A percentile compares a stretch with the other conserved stretches of the same genome.
These are phyloP conservation scores for Cladobotryum protrusum DNA, from an alignment of 2,329 filamentous ascomycete species.

Conservation along the genomic window DNA sequence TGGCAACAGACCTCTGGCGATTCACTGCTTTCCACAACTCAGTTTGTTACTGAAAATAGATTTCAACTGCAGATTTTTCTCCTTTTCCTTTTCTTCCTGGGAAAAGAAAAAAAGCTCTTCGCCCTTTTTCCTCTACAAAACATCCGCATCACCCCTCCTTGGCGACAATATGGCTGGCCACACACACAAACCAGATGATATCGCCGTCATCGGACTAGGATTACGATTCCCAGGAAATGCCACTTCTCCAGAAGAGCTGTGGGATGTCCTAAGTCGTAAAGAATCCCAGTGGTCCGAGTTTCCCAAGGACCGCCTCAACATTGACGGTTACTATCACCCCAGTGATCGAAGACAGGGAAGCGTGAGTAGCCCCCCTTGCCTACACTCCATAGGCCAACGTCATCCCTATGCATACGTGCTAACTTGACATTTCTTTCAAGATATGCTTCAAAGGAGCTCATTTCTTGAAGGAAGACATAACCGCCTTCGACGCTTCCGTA, in stretches of 20 bases:
- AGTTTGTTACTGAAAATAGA: too few relatives aligned
- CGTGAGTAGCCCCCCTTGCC: slow-evolving; percentile 26
- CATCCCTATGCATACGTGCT: background rate
- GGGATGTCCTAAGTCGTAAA: slow-evolving; percentile 40
- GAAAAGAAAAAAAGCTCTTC: background rate
- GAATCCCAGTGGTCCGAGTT: slow-evolving; percentile 45
- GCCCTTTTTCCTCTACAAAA: background rate
- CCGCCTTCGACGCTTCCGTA: slow-evolving; percentile 44
- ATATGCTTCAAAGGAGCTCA: slow-evolving; percentile 44
- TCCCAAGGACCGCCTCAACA: slow-evolving; percentile 43
- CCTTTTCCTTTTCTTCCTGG: background rate
- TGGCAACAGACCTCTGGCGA: too few relatives aligned
- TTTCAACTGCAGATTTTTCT: too few relatives aligned
- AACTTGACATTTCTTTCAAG: slow-evolving; percentile 20
- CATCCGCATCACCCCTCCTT: background rate
- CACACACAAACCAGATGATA: slow-evolving; percentile 31
- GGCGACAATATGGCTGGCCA: background rate
- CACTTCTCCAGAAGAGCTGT: slow-evolving; percentile 37
- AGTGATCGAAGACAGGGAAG: slow-evolving; percentile 43
- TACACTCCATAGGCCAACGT: background rate
- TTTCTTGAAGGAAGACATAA: slow-evolving; percentile 42
- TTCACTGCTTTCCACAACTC: too few relatives aligned
- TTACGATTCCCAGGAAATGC: slow-evolving; percentile 48
- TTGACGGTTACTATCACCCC: slow-evolving; percentile 48
- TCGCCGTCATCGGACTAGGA: slow-evolving; percentile 47